These are phyloP conservation scores for Citrus unshiu DNA, from an alignment of 345 rosid genomes.

Conservation along the genomic window DNA sequence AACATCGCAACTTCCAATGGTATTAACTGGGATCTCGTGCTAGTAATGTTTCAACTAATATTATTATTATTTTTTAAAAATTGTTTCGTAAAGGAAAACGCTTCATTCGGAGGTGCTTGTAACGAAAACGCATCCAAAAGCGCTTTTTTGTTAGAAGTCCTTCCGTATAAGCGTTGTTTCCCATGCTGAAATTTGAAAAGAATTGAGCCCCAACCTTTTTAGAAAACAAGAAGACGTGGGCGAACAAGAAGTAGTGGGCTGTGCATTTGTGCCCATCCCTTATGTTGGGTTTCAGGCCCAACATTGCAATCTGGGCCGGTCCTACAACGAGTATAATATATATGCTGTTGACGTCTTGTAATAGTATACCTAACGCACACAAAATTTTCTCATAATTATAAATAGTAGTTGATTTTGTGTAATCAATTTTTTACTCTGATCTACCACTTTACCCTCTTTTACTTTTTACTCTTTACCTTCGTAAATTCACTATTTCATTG, in stretches of 20 bases:
- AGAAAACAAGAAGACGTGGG: neutral
- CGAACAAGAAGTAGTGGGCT: neutral
- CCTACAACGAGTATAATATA: neutral
- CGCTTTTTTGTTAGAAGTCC: neutral
- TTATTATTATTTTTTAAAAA: no score
- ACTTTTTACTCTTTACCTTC: neutral
- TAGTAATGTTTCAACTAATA: neutral
- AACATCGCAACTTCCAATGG: constrained; percentile 8
- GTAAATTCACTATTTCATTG: neutral
- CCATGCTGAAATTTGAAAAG: neutral
- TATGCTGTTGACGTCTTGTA: no score
- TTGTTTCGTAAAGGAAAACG: neutral
- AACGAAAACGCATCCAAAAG: neutral
- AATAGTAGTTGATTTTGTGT: neutral
- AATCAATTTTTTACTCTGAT: neutral
- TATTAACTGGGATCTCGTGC: neutral
- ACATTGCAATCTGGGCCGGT: neutral
- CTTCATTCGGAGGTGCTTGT: neutral
- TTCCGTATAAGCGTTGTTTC: neutral
- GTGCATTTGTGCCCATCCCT: neutral
- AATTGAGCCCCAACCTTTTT: neutral
- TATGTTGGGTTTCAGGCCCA: neutral
- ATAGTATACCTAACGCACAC: no score
- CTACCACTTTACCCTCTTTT: neutral
- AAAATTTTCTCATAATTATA: no score